A percentile compares a stretch with the other conserved stretches of the same genome.
These are phyloP conservation scores for Wickerhamiella siamensis DNA, from an alignment of 805 yeast genomes.

Conservation along the genomic window DNA sequence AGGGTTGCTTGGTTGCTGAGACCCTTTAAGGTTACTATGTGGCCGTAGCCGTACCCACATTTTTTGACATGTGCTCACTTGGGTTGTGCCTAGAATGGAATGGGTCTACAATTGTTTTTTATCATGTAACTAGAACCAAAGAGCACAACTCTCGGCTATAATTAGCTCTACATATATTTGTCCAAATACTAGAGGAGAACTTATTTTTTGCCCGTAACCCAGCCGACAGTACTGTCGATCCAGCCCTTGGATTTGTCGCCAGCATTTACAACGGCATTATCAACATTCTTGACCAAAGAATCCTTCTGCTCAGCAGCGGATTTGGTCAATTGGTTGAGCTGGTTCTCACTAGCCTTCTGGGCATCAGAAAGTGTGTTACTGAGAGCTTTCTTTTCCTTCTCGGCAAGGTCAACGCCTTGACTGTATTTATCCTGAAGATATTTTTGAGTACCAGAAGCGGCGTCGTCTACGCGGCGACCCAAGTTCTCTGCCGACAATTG, in stretches of 20 bases:
- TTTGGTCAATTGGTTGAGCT: background rate
- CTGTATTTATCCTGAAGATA: background rate
- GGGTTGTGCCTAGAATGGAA: too few relatives aligned
- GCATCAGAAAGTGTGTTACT: conserved; percentile 1
- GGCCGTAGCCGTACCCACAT: too few relatives aligned
- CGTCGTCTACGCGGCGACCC: conserved; percentile 2
- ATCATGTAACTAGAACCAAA: too few relatives aligned
- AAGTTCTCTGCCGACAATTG: background rate
- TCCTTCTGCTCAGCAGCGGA: background rate
- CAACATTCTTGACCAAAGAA: background rate
- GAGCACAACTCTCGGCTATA: too few relatives aligned
- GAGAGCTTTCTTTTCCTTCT: background rate
- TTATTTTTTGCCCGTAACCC: conserved; percentile 5
- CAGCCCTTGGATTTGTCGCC: conserved; percentile 3
- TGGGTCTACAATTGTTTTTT: too few relatives aligned
- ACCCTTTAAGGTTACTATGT: too few relatives aligned
- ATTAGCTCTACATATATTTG: background rate
- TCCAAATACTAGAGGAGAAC: background rate
- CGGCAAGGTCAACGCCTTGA: background rate
- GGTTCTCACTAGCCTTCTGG: background rate
- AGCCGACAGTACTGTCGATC: conserved; percentile 6
- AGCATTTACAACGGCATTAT: conserved; percentile 1
- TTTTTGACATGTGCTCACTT: too few relatives aligned
- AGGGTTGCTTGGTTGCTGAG: too few relatives aligned
- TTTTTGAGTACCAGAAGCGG: background rate